Base-by-base conservation (phyloP, 169 alveolate genomes). In the Theileria sp. region DNA sequence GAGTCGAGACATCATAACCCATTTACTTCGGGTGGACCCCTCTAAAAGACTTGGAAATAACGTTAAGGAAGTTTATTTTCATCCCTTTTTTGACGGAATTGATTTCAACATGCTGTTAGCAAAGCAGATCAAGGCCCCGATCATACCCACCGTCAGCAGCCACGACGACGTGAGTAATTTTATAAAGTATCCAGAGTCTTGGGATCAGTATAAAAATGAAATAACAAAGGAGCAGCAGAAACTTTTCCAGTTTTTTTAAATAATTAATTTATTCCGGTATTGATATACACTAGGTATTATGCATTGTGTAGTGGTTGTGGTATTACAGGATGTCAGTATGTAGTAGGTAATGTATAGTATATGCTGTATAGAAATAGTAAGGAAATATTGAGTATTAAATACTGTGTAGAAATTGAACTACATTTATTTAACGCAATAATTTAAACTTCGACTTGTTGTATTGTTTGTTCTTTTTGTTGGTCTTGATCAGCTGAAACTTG, bases 11-110 rank as follows among this genome's bases (percentile, higher is more conserved):
- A 82, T 95, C 80, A 82, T 95, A 30, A 81, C 86, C 49, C 83
- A 77, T 73, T 82, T 95, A 66, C 91, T 95, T n/a, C 86, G 75
- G 61, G 93, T 89, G 80, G 83, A 93, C 70, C 98, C 98, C 21
- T 75, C 75, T 17, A 86, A 88, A 51, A 80, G 97, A 34, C 81
- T 93, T 23, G 97, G 97, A n/a, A 72, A 79, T 70, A 81, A 81
- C 36, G 81, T 81, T 8, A 93, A 88, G 25, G 94, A 87, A 32
- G 81, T 94, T 44, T 93, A 90, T 79, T 80, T 86, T 26, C 97
- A 94, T 75, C 78, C 78, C n/a, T 94, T 93, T 81, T 92, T 94
- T 77, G 79, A 78, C 76, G 92, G 89, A 32, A 70, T 93, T 62
- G 91, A 94, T 74, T 94, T 96, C 95, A 80, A 80, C 62, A 78